Evolutionary conservation across 1,284 basidiomycete genomes (phyloP), one percentile per base, ranked within the genome.

Genomic region (Marasmius fiardii): DNA sequence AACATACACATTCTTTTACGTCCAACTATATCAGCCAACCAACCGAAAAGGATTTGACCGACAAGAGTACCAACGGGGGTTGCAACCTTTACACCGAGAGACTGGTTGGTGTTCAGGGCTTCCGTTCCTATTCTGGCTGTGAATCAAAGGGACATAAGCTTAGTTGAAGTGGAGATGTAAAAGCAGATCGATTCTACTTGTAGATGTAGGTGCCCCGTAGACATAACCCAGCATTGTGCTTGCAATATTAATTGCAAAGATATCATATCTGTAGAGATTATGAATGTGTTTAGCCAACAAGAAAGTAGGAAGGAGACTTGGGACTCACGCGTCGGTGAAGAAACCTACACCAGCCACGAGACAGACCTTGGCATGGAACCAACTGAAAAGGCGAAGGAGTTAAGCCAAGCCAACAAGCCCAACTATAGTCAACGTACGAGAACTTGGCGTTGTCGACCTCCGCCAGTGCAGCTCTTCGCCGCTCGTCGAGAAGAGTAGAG

Each of bases 381-480:
- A 80, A 14, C 81, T 83, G 58, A 18, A 28, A 44, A 58, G 8
- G 47, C 41, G 44, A 59, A 54, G 57, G 54, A 18, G 20, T 44
- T 28, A 43, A 23, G 21, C 26, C 21, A 52, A 45, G 43, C 44
- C 49, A 51, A 18, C 16, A 26, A 52, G 23, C 43, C 21, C 26
- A 31, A 43, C 4, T 21, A 35, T 23, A 49, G 33, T 34, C 26
- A 44, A 68, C 79, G 51, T 65, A 85, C 75, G 82, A 84, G 67
- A 91, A 90, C 56, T 78, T 77, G 53, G 89, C 89, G 64, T 89
- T 85, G 68, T 91, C 89, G 55, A 92, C 80, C 67, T 90, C 87
- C 31, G 84, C 80, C 45, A 92, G 76, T 35, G 89, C 89, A 35
- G 83, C 85, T n/a, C 84, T 76, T 62, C 88, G 80, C 50, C 79